Conservation (phyloP, 768 basidiomycete species). For the Glaciozyma martinii region DNA sequence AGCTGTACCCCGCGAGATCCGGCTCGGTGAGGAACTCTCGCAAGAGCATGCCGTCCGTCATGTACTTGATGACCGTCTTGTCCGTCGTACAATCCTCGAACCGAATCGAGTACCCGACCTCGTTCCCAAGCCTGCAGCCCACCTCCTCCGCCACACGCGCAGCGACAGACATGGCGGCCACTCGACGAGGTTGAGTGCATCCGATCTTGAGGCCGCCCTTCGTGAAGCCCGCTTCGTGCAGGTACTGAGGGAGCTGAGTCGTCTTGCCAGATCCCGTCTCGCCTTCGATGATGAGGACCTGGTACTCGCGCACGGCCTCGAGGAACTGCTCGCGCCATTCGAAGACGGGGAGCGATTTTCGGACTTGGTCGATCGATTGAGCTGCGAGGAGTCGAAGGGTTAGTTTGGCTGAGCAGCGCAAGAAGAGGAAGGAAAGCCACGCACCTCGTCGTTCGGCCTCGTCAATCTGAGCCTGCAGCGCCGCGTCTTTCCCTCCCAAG, state of each 20-base stretch:
- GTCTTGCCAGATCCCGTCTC: constrained; percentile 99
- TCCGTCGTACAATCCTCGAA: constrained; percentile 99
- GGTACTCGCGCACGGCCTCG: constrained; percentile 77
- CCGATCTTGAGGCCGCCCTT: constrained; percentile 77
- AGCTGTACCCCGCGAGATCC: constrained; percentile 86
- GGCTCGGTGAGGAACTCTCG: constrained; percentile 97
- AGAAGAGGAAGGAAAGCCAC: constrained; percentile 33
- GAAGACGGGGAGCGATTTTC: constrained; percentile 88
- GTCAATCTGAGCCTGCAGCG: constrained; percentile 77
- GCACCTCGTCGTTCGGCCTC: constrained; percentile 81
- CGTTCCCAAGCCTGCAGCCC: constrained; percentile 91
- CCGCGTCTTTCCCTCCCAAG: constrained; percentile 67
- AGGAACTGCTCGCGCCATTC: constrained; percentile 79
- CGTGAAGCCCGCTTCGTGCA: constrained; percentile 95
- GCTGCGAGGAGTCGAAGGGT: constrained; percentile 42
- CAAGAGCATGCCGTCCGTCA: constrained; percentile 98
- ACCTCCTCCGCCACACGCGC: constrained; percentile 99
- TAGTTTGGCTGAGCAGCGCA: not conserved
- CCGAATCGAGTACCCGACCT: constrained; percentile 99
- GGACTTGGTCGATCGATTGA: constrained; percentile 80
- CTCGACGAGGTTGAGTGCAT: constrained; percentile 95
- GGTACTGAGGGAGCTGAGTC: constrained; percentile 93
- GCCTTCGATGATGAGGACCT: constrained; percentile 93
- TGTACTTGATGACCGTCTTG: constrained; percentile 94
- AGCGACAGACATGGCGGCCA: constrained; percentile 98